These are phyloP conservation scores for Fusarium phyllophilum DNA, from an alignment of 2,329 filamentous ascomycete genomes.

Conservation along the genomic window DNA sequence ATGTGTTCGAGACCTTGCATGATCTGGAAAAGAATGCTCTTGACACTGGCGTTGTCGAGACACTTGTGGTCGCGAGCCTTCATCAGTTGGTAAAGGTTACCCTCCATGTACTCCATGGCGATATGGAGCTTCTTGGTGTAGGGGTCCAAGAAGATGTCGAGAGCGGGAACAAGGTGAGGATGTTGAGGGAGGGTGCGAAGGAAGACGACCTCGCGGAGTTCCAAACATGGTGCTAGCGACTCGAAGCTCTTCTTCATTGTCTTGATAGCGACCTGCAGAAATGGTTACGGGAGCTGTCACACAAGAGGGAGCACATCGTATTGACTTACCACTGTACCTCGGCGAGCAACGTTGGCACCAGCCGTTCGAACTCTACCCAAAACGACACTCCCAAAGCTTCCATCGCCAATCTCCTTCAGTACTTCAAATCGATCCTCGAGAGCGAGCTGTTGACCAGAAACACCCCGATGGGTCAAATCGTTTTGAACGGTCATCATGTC, in stretches of 20 bases:
- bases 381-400: constrained; percentile 96
- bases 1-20: constrained; percentile 97
- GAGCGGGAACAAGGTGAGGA: constrained; percentile 91
- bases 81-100: constrained; percentile 98
- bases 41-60: constrained; percentile 89
- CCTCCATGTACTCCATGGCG: constrained; percentile 99
- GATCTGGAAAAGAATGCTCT: constrained; percentile 98
- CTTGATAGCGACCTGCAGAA: constrained; percentile 89
- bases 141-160: constrained; percentile 98
- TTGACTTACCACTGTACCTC: constrained; percentile 86
- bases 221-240: constrained; percentile 87
- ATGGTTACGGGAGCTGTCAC: constrained; percentile 30
- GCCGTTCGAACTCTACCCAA: constrained; percentile 91
- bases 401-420: constrained; percentile 97
- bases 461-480: constrained; percentile 76
- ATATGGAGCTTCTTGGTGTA: constrained; percentile 97
- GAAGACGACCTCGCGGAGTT: constrained; percentile 97
- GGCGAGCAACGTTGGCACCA: constrained; percentile 85
- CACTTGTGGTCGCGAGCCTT: constrained; percentile 96
- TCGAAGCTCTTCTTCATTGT: constrained; percentile 99
- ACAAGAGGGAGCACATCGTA: constrained; percentile 13
- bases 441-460: constrained; percentile 67
- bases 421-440: constrained; percentile 97
- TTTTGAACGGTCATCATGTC: constrained; percentile 79
- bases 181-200: constrained; percentile 88